Conservation (phyloP, 768 basidiomycete species). For the Termitomyces sp. region DNA sequence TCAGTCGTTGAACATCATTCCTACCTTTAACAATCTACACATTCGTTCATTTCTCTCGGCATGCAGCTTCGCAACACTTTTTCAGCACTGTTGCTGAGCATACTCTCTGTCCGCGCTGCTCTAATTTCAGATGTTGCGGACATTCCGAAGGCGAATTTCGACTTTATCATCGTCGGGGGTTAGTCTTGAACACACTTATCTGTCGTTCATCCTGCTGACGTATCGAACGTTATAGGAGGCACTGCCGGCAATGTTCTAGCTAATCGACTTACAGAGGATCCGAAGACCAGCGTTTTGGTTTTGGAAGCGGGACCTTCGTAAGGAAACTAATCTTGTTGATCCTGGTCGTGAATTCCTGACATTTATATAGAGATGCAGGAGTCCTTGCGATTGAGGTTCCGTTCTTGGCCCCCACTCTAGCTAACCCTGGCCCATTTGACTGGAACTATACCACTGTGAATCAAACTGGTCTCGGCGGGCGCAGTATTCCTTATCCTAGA, state of each 20-base stretch:
- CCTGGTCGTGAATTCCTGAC: background rate
- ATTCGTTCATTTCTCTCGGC: background rate
- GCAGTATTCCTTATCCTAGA: constrained; percentile 14
- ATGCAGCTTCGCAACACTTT: constrained; percentile 4
- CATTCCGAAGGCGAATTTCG: background rate
- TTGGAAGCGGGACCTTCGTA: constrained; percentile 18
- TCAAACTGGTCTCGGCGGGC: constrained; percentile 14
- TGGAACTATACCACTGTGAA: constrained; percentile 21
- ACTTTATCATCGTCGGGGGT: constrained; percentile 9
- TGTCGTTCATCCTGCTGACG: background rate
- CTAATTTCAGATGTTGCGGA: constrained; percentile 1
- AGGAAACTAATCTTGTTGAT: background rate
- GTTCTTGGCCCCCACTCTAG: constrained; percentile 3
- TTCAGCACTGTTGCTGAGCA: background rate
- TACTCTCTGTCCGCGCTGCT: constrained; percentile 1
- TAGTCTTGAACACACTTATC: background rate
- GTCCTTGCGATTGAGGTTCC: constrained; percentile 8
- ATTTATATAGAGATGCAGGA: constrained; percentile 8
- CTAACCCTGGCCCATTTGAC: constrained; percentile 7
- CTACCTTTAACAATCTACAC: background rate
- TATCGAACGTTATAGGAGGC: constrained; percentile 3
- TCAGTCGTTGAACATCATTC: background rate
- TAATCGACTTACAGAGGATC: constrained; percentile 16
- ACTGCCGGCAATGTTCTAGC: constrained; percentile 12
- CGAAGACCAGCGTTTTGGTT: constrained; percentile 13